Percentiles rank a stretch among this genome's conserved stretches.
Conservation (phyloP, 2,329 filamentous ascomycete genomes). For the Cordyceps cateniannulata region DNA sequence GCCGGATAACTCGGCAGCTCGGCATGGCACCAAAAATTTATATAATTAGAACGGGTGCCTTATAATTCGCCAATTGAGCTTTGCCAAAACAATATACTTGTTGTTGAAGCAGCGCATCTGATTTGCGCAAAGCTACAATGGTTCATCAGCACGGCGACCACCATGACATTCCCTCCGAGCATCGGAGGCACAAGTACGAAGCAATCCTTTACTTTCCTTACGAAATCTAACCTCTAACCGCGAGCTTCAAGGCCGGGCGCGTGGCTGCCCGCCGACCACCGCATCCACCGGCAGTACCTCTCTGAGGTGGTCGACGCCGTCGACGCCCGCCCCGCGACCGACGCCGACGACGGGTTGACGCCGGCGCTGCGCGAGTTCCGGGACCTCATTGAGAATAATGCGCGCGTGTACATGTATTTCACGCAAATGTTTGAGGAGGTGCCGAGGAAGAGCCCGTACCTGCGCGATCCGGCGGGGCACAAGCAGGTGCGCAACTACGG, state of each 20-base stretch:
- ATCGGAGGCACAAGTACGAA: constrained; percentile 37
- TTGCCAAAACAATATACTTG: neutral
- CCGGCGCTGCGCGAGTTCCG: constrained; percentile 60
- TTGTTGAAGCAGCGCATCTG: neutral
- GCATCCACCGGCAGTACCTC: constrained; percentile 59
- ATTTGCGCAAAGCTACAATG: constrained; percentile 28
- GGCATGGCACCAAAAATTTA: neutral
- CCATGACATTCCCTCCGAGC: constrained; percentile 43
- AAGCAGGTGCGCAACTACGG: constrained; percentile 58
- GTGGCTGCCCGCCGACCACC: constrained; percentile 60
- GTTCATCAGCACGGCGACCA: constrained; percentile 45
- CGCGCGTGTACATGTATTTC: constrained; percentile 61
- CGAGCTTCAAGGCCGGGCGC: constrained; percentile 35
- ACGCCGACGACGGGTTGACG: constrained; percentile 40
- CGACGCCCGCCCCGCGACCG: constrained; percentile 19
- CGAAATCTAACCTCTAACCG: neutral
- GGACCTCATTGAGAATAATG: constrained; percentile 56
- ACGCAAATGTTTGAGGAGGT: constrained; percentile 63
- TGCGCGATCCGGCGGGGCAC: constrained; percentile 53
- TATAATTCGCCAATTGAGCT: too few relatives aligned
- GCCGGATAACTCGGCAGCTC: constrained; percentile 2
- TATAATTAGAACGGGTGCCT: neutral
- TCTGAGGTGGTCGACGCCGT: constrained; percentile 47
- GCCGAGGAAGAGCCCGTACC: constrained; percentile 53
- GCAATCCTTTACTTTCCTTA: neutral